Conservation (phyloP, 495 filamentous ascomycete species). For the Talaromyces thailandensis region DNA sequence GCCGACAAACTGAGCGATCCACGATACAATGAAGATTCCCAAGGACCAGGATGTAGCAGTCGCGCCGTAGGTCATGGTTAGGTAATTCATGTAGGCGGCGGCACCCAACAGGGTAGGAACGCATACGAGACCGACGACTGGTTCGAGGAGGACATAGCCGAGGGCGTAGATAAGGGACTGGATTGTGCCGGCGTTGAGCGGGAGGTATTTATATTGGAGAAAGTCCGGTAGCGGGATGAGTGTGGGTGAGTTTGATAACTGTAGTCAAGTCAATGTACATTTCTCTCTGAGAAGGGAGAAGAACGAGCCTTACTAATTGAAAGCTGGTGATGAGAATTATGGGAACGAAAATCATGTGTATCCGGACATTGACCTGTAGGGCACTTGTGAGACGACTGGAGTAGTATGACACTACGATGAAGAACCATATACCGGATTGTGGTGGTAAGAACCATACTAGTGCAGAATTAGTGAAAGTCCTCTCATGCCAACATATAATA, state of each 20-base stretch:
- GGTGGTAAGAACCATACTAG: constrained; percentile 93
- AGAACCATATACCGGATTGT: constrained; percentile 53
- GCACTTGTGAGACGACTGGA: background rate
- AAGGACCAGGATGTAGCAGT: constrained; percentile 63
- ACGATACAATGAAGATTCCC: constrained; percentile 60
- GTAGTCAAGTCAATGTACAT: constrained; percentile 7
- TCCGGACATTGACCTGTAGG: constrained; percentile 65
- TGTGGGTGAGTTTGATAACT: constrained; percentile 70
- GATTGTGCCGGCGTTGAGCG: constrained; percentile 72
- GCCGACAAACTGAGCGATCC: constrained; percentile 84
- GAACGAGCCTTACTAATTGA: constrained; percentile 53
- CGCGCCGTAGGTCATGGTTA: constrained; percentile 55
- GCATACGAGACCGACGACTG: constrained; percentile 71
- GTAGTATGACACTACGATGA: background rate
- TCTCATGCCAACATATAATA: background rate
- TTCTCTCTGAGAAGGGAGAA: background rate
- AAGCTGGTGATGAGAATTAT: constrained; percentile 71
- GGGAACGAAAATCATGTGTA: constrained; percentile 88
- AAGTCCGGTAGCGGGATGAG: constrained; percentile 62
- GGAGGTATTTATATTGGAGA: constrained; percentile 65
- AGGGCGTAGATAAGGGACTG: constrained; percentile 60
- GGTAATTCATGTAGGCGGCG: constrained; percentile 65
- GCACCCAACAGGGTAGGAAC: constrained; percentile 63
- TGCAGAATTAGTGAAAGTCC: background rate
- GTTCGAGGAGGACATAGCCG: constrained; percentile 88